phyloP scores from a whole-genome alignment of 305 asterid species.

The Fraxinus baroniana region DNA sequence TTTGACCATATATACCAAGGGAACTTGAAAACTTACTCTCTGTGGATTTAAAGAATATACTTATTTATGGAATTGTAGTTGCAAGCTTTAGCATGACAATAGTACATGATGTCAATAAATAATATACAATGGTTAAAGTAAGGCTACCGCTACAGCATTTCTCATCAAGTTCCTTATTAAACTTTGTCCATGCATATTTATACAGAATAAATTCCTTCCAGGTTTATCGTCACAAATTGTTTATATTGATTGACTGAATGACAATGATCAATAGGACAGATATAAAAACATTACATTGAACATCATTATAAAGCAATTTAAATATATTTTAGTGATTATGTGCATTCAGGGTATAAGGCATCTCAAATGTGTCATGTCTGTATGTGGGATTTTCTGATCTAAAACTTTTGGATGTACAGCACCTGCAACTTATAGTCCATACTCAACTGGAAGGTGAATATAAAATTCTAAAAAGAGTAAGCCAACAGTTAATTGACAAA shows the following conservation, averaged over 20 bases:
- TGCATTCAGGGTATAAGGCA: constrained; percentile 4
- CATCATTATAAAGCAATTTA: constrained; percentile 9
- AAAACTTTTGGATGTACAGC: not conserved
- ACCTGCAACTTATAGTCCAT: not conserved
- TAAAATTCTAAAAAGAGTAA: not conserved
- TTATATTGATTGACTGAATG: constrained; percentile 5
- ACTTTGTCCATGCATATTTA: not conserved
- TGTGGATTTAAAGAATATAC: not conserved
- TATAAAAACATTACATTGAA: constrained; percentile 3
- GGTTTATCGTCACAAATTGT: not conserved
- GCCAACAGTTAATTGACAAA: not conserved
- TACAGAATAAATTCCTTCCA: not conserved
- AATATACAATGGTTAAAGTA: not conserved
- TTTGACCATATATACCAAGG: not conserved
- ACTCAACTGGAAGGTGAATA: constrained; percentile 6
- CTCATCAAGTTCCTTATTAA: not conserved
- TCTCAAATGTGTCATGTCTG: not conserved
- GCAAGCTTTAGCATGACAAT: not conserved
- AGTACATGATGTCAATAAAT: not conserved
- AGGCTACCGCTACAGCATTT: not conserved
- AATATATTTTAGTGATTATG: not conserved
- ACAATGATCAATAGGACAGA: not conserved
- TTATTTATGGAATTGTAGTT: not conserved
- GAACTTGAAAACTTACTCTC: not conserved
- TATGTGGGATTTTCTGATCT: not conserved